Base-by-base conservation (phyloP, 441 rosid genomes). In the Francoa sonchifolia region DNA sequence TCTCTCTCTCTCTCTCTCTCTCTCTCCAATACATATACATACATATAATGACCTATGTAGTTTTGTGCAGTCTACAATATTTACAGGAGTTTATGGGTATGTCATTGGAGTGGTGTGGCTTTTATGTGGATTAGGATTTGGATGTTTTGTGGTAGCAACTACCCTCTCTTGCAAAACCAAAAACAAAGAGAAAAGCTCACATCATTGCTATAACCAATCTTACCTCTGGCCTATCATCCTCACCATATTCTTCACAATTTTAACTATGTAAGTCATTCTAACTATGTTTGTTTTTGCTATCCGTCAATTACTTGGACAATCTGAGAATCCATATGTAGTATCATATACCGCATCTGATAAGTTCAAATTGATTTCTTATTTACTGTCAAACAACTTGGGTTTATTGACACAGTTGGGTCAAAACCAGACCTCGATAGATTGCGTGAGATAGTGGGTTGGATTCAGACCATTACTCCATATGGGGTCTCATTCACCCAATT, bases 71-170 rank as follows among this genome's bases (percentile, higher is more conserved):
- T 77, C 92, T 19, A 48, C 67, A 33, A 28, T 55, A 31, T 81
- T 66, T 36, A 77, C 86, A 33, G 92, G 92, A 19, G 44, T 70
- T 5, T 57, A 55, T 57, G 86, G 92, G 0, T 77, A 74, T 39
- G 55, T 55, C 31, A 50, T 72, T 47, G 92, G 69, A 0, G 10
- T 66, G 5, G 16, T 68, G 19, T 77, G 86, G 83, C 72, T 81
- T 36, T 21, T 81, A 19, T 22, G 50, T 56, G 92, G 83, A 35
- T 33, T 66, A 0, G 4, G 57, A n/a, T 68, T 60, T 39, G 81
- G 74, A 44, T 21, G 13, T 12, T 55, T 45, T 48, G 50, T 62
- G 34, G 9, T 57, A 10, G 39, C 55, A 14, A 49, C 11, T 13
- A 22, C 32, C 13, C 57, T 50, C 41, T 59, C 62, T 12, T 59